phyloP scores from a whole-genome alignment of 1,139 yeast genomes.

The Kodamaea sp. region DNA sequence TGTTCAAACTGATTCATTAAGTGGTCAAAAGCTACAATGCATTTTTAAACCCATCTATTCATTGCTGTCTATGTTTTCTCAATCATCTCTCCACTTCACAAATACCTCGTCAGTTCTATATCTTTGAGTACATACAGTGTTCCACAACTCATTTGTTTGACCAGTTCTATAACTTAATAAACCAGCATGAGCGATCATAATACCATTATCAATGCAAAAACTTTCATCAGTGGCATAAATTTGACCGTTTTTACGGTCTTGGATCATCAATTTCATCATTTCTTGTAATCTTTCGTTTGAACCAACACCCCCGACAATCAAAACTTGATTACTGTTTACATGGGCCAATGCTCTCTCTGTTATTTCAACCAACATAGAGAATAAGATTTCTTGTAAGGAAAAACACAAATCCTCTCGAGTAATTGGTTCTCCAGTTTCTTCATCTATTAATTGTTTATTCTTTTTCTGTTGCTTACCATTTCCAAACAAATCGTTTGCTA shows the following conservation, averaged over 20 bases:
- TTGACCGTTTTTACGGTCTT: conserved; percentile 74
- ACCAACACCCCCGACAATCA: conserved; percentile 98
- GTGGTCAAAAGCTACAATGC: too few species aligned
- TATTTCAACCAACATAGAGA: conserved; percentile 95
- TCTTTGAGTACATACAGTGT: conserved; percentile 88
- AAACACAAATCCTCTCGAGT: conserved; percentile 88
- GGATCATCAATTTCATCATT: conserved; percentile 94
- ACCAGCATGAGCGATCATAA: conserved; percentile 99
- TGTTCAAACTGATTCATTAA: too few species aligned
- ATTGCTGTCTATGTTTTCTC: conserved; percentile 3
- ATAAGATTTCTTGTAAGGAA: conserved; percentile 86
- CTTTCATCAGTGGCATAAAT: conserved; percentile 94
- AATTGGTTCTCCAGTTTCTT: conserved; percentile 53
- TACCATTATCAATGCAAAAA: conserved; percentile 95
- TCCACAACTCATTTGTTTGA: conserved; percentile 51
- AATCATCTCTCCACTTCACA: conserved; percentile 80
- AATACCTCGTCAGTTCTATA: conserved; percentile 91
- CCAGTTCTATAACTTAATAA: conserved; percentile 84
- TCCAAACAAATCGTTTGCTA: conserved; percentile 67
- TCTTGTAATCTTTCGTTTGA: conserved; percentile 86
- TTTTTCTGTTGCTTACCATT: conserved; percentile 38
- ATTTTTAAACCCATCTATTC: too few species aligned
- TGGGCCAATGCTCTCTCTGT: conserved; percentile 99
- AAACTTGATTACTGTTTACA: conserved; percentile 81
- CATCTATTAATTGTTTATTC: conserved; percentile 43